Conservation (phyloP, 176 grass and related monocot species). For the Dactylis glomerata region DNA sequence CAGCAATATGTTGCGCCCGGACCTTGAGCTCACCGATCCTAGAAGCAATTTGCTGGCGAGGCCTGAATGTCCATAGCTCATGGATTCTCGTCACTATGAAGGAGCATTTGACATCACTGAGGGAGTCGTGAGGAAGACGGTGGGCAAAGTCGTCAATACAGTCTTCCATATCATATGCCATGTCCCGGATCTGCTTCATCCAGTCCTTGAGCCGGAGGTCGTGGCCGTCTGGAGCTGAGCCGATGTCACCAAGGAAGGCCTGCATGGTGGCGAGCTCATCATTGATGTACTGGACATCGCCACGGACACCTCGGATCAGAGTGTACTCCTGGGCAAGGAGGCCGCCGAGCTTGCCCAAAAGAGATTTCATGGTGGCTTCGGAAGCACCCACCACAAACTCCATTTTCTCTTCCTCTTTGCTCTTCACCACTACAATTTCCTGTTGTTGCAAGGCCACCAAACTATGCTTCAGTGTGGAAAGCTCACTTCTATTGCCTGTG, state of each 20-base stretch:
- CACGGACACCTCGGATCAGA: background rate
- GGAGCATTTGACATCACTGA: background rate
- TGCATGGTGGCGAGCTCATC: background rate
- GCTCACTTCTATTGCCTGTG: background rate
- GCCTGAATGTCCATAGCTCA: background rate
- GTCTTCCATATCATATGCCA: background rate
- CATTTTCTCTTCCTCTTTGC: background rate
- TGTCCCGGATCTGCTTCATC: conserved; percentile 14
- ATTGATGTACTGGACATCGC: background rate
- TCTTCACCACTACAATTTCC: background rate
- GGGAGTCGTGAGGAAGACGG: background rate
- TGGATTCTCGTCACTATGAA: background rate
- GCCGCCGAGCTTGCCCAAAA: background rate
- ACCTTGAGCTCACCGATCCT: background rate
- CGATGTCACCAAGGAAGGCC: background rate
- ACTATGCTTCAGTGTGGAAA: background rate
- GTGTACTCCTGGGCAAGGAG: background rate
- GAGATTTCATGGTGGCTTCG: background rate
- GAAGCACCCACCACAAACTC: conserved; percentile 9
- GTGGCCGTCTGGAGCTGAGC: background rate
- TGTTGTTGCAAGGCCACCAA: background rate
- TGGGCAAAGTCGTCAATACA: background rate
- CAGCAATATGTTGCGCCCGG: background rate
- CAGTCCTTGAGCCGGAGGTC: background rate
- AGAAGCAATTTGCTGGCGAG: background rate